Base-by-base conservation (phyloP, 331 rosid species). In the Malus hybrid region DNA sequence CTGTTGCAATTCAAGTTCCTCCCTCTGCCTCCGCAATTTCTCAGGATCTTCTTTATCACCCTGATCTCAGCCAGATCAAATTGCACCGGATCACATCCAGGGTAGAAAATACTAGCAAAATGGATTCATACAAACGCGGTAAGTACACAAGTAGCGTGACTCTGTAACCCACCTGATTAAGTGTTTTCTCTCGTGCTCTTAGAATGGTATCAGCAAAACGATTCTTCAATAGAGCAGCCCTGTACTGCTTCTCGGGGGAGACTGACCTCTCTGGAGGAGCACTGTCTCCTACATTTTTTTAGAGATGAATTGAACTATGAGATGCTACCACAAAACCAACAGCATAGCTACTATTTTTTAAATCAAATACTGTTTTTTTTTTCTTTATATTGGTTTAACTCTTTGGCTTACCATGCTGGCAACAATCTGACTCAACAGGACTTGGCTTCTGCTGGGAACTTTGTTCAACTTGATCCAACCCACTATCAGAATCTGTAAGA, bases 21-120 rank as follows among this genome's bases (percentile, higher is more conserved):
- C 98, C 75, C 91, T 90, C 69, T 89, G 91, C 78, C 31, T 78
- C 9, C 90, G 88, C 84, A 93, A 79, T 77, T 89, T 90, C 82
- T 87, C 95, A 52, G 93, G 96, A 89, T 93, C 98, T 54, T 93
- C 86, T 81, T 89, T 89, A 70, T 87, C 95, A 63, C 72, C 95
- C 98, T 90, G 89, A 69, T 48, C 68, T 67, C 86, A 76, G 56
- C 82, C 88, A 80, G 81, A 73, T 74, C 46, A 76, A 75, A 79
- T 76, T 69, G 67, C 67, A 77, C 48, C 55, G 55, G 71, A 80
- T 80, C 76, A 87, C 32, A 71, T 66, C 81, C 72, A 79, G 18
- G 39, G 28, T 19, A 19, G 75, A 55, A 77, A 55, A 77, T 19
- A 57, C 69, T 61, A 46, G 64, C 67, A 56, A 76, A 74, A 52